These are phyloP conservation scores for Suillus brevipes DNA, from an alignment of 768 basidiomycete species.

Conservation along the genomic window DNA sequence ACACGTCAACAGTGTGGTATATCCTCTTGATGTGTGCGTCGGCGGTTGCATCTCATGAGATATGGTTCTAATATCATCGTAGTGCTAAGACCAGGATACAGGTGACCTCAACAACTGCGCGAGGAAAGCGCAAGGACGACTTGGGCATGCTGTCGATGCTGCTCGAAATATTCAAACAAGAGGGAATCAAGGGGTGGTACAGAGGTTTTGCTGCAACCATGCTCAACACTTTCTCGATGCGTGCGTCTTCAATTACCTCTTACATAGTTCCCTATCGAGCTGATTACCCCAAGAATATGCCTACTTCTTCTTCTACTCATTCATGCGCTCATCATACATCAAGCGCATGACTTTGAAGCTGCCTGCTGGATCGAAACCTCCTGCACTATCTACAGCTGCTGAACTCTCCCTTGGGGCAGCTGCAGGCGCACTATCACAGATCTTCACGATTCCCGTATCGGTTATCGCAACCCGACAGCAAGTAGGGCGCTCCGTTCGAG, in stretches of 20 bases:
- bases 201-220: constrained; percentile 94
- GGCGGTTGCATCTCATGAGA: neutral
- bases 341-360: constrained; percentile 62
- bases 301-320: constrained; percentile 98
- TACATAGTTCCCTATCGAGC: neutral
- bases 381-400: constrained; percentile 66
- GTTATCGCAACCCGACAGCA: constrained; percentile 99
- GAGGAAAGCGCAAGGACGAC: constrained; percentile 50
- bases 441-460: constrained; percentile 97
- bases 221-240: constrained; percentile 98
- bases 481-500: constrained; percentile 52
- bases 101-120: constrained; percentile 59
- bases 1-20: constrained; percentile 65
- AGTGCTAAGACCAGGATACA: constrained; percentile 97
- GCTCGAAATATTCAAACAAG: constrained; percentile 69
- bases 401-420: constrained; percentile 89
- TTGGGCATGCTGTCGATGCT: constrained; percentile 65
- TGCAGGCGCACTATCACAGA: constrained; percentile 92
- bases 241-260: constrained; percentile 48
- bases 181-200: constrained; percentile 84
- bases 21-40: constrained; percentile 91
- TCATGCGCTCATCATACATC: constrained; percentile 83
- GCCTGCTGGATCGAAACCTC: constrained; percentile 59
- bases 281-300: constrained; percentile 78
- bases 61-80: constrained; percentile 13